Evolutionary conservation across 148 eudicot genomes (phyloP).

Genomic region (Pharnaceum exiguum): DNA sequence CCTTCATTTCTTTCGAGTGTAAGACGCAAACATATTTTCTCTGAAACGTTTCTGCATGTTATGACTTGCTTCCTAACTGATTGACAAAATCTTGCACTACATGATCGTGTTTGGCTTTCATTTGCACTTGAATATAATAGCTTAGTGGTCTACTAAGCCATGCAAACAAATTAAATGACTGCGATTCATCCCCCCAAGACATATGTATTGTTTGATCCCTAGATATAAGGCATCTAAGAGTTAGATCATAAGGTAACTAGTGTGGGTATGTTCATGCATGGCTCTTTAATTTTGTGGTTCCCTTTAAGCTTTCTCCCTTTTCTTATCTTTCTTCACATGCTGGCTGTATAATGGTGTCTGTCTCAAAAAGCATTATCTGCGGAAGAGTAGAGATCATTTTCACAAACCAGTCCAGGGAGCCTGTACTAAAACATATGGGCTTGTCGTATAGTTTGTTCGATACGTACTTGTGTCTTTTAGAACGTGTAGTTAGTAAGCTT

Average conservation of each 20-base stretch:
- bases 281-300: background rate
- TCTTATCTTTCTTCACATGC: constrained; percentile 6
- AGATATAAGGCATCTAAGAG: constrained; percentile 6
- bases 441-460: too few species aligned
- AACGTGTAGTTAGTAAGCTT: too few species aligned
- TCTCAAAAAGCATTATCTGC: background rate
- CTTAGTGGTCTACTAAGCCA: too few species aligned
- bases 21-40: too few species aligned
- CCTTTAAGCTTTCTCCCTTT: background rate
- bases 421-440: constrained; percentile 4
- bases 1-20: too few species aligned
- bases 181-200: constrained; percentile 18
- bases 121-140: background rate
- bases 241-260: background rate
- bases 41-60: background rate
- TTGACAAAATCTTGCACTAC: background rate
- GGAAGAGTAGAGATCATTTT: constrained; percentile 5
- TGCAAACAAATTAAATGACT: background rate
- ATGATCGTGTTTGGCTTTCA: background rate
- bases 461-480: too few species aligned
- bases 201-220: background rate
- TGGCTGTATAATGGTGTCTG: constrained; percentile 7
- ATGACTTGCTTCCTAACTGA: background rate
- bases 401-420: constrained; percentile 6
- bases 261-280: constrained; percentile 1